phyloP scores from a whole-genome alignment of 2,329 filamentous ascomycete genomes.

The Penicillium sp. region DNA sequence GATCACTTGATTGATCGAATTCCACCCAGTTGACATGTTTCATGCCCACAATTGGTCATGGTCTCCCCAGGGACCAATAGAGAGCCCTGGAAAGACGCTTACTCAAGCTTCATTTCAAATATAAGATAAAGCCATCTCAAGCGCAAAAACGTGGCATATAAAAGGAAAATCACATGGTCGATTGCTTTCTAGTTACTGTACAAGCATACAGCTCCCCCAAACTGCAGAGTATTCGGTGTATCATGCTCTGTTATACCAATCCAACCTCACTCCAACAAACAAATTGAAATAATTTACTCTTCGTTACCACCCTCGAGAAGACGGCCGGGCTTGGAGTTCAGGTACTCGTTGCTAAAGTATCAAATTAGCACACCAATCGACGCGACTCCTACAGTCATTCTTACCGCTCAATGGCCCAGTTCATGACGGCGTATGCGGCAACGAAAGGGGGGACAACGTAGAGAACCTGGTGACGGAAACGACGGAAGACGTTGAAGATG shows the following conservation, averaged over 20 bases:
- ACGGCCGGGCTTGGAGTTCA: conserved; percentile 51
- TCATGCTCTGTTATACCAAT: conserved; percentile 18
- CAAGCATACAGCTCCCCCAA: conserved; percentile 29
- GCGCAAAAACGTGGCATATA: conserved; percentile 1
- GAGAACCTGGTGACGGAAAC: conserved; percentile 80
- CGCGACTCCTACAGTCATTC: conserved; percentile 32
- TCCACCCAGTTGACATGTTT: neutral
- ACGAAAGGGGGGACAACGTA: conserved; percentile 82
- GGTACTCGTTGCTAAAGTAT: conserved; percentile 47
- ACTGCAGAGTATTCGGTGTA: conserved; percentile 12
- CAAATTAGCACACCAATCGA: conserved; percentile 7
- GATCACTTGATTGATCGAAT: neutral
- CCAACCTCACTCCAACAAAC: conserved; percentile 6
- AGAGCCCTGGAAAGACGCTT: conserved; percentile 14
- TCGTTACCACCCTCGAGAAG: conserved; percentile 30
- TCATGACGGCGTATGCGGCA: conserved; percentile 75
- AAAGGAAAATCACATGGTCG: conserved; percentile 21
- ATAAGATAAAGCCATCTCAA: neutral
- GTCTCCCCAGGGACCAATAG: conserved; percentile 5
- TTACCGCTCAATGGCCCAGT: conserved; percentile 90
- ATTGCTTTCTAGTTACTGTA: conserved; percentile 47
- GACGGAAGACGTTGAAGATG: conserved; percentile 93
- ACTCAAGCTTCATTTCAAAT: conserved; percentile 3
- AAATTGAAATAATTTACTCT: conserved; percentile 30
- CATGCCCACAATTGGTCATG: neutral